Conservation (phyloP, 257 asterid species). For the Capsicum pubescens region DNA sequence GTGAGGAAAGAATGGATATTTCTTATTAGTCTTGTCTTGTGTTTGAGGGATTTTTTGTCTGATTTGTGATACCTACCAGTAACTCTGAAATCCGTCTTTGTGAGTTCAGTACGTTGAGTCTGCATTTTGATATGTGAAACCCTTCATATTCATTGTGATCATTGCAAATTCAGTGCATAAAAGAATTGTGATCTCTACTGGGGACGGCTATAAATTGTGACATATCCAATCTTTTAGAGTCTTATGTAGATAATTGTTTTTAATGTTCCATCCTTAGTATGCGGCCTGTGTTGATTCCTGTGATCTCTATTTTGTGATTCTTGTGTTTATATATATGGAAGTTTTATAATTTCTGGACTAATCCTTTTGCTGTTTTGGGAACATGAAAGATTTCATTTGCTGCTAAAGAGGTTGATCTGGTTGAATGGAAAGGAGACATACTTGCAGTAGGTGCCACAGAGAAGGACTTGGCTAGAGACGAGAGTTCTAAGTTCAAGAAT, state of each 20-base stretch:
- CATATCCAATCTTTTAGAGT: background rate
- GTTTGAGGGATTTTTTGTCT: no score
- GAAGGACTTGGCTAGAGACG: slow-evolving; percentile 83
- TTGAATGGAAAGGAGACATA: slow-evolving; percentile 97
- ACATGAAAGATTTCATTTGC: slow-evolving; percentile 70
- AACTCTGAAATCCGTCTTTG: no score
- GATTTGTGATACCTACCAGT: no score
- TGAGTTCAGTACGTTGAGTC: no score
- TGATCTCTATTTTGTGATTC: slow-evolving; percentile 9
- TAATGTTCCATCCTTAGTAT: background rate
- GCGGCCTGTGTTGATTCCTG: background rate
- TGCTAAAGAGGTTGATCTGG: slow-evolving; percentile 84
- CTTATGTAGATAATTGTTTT: background rate
- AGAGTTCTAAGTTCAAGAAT: slow-evolving; percentile 72
- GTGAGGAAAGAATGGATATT: no score
- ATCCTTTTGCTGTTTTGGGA: slow-evolving; percentile 18
- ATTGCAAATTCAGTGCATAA: no score
- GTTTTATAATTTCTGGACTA: background rate
- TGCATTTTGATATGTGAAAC: no score
- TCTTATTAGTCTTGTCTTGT: background rate
- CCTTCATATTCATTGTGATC: no score
- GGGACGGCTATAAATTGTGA: background rate
- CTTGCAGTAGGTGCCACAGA: slow-evolving; percentile 90
- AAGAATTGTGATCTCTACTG: background rate
- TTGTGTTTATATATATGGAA: background rate